phyloP scores from a whole-genome alignment of 441 rosid genomes.

The Mallotus japonicus region DNA sequence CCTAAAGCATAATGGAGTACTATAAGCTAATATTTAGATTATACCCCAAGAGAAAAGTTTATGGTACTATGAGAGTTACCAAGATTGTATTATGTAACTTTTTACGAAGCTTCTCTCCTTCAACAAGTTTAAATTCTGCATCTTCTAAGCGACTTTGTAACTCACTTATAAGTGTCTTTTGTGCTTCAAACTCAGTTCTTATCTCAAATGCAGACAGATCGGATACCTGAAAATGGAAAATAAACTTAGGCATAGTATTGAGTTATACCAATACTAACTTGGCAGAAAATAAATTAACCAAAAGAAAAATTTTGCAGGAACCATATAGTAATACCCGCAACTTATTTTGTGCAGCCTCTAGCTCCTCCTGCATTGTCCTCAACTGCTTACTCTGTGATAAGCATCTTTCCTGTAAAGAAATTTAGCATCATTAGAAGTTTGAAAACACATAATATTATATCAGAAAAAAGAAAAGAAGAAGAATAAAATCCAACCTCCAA shows the following conservation, averaged over 20 bases:
- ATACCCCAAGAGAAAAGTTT: neutral
- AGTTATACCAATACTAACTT: neutral
- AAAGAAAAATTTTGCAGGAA: neutral
- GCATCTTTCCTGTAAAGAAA: conserved; percentile 62
- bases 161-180: conserved; percentile 42
- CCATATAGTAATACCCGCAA: conserved; percentile 49
- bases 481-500: conserved; percentile 62
- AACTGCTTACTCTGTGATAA: conserved; percentile 73
- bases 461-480: neutral
- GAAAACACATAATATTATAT: neutral
- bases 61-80: conserved; percentile 39
- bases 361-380: conserved; percentile 53
- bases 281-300: neutral
- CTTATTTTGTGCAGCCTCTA: conserved; percentile 69
- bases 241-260: conserved; percentile 13
- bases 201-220: conserved; percentile 62
- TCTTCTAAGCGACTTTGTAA: conserved; percentile 69
- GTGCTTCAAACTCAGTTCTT: conserved; percentile 59
- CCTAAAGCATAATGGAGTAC: conserved; percentile 42
- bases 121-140: conserved; percentile 58
- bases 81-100: conserved; percentile 89
- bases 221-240: conserved; percentile 46
- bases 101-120: conserved; percentile 84
- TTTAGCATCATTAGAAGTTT: conserved; percentile 17
- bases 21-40: neutral